Percentiles rank a stretch among this genome's conserved stretches.
These are phyloP conservation scores for Davidsoniella australis DNA, from an alignment of 2,329 filamentous ascomycete species.

Conservation along the genomic window DNA sequence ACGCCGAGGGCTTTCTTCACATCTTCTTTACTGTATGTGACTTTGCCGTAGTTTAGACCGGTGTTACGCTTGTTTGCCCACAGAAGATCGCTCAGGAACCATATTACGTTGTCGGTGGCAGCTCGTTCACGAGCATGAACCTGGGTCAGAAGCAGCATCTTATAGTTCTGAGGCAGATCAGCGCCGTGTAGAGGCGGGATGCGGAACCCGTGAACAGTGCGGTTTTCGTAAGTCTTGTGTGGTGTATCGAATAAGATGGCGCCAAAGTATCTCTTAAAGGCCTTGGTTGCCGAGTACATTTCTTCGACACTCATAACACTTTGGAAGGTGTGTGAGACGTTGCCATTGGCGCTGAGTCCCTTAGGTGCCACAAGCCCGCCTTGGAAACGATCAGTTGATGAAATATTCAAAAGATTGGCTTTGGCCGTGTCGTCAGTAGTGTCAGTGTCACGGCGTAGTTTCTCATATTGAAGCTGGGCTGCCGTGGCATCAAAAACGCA, in stretches of 20 bases:
- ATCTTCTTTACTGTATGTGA: slow-evolving; percentile 33
- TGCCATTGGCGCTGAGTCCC: slow-evolving; percentile 20
- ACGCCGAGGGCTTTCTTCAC: slow-evolving; percentile 33
- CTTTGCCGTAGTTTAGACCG: slow-evolving; percentile 34
- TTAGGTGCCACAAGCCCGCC: slow-evolving; percentile 14
- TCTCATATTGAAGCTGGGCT: background rate
- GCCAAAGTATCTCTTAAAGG: slow-evolving; percentile 24
- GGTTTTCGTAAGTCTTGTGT: slow-evolving; percentile 26
- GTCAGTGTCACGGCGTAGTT: background rate
- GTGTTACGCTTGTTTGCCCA: slow-evolving; percentile 30
- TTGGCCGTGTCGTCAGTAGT: background rate
- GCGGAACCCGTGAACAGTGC: slow-evolving; percentile 23
- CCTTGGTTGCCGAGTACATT: slow-evolving; percentile 26
- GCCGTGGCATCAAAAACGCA: background rate
- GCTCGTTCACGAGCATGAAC: slow-evolving; percentile 43
- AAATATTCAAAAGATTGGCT: background rate
- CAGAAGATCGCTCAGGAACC: slow-evolving; percentile 40
- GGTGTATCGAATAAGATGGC: slow-evolving; percentile 26
- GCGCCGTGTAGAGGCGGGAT: slow-evolving; percentile 21
- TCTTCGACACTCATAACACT: slow-evolving; percentile 30
- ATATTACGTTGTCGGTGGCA: slow-evolving; percentile 36
- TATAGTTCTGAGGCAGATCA: slow-evolving; percentile 20
- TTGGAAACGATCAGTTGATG: background rate
- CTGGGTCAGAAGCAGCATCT: slow-evolving; percentile 34
- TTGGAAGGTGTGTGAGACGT: slow-evolving; percentile 18